Conservation (phyloP, 768 basidiomycete genomes). For the Podaxis carcinomalis region DNA sequence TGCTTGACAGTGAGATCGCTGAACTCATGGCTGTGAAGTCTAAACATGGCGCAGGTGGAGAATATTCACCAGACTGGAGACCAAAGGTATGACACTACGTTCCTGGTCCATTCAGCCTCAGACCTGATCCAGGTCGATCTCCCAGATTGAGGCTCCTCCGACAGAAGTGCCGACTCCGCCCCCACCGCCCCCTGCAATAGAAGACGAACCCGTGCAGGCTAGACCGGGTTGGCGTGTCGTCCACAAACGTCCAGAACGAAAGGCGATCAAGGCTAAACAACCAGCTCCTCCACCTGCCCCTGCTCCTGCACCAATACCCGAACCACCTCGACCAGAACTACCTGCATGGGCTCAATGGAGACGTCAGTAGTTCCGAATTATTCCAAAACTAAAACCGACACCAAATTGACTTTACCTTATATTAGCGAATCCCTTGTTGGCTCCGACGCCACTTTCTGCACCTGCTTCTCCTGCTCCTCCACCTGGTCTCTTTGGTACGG, state of each 20-base stretch:
- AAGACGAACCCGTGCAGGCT: conserved; percentile 45
- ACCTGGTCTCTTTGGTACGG: conserved; percentile 63
- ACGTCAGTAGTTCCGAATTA: conserved; percentile 43
- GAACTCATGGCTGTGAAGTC: conserved; percentile 80
- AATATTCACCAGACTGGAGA: conserved; percentile 72
- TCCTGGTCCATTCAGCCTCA: not conserved
- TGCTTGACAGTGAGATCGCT: conserved; percentile 64
- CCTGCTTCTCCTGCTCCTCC: conserved; percentile 47
- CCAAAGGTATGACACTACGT: conserved; percentile 41
- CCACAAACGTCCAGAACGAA: conserved; percentile 56
- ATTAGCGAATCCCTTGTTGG: conserved; percentile 61
- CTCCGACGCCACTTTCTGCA: conserved; percentile 40
- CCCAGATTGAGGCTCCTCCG: conserved; percentile 27
- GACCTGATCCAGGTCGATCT: conserved; percentile 4
- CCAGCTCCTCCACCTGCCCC: conserved; percentile 34
- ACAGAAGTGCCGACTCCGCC: conserved; percentile 32
- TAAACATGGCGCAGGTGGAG: conserved; percentile 77
- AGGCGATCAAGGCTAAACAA: conserved; percentile 35
- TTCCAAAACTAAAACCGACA: not conserved
- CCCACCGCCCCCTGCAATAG: conserved; percentile 41
- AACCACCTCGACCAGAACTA: conserved; percentile 44
- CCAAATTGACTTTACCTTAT: not conserved
- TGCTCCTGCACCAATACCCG: conserved; percentile 32
- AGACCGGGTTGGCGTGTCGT: conserved; percentile 75
- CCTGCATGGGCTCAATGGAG: conserved; percentile 88